phyloP scores from a whole-genome alignment of 352 stramenopile species.

The Phytopythium aichiense region DNA sequence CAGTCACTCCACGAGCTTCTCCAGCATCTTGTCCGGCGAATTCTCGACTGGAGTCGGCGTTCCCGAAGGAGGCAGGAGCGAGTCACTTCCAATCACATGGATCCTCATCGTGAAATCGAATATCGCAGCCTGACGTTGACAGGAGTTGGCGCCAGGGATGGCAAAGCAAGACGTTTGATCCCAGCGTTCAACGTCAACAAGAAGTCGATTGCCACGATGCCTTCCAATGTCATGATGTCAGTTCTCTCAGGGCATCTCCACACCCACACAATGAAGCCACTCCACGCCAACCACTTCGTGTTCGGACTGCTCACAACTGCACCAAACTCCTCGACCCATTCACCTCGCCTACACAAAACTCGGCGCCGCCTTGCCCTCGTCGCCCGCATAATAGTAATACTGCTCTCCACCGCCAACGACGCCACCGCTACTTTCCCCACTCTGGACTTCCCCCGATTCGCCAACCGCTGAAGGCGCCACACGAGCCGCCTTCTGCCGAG shows the following conservation, averaged over 20 bases:
- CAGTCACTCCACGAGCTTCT: background rate
- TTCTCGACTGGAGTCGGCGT: background rate
- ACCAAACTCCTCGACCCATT: background rate
- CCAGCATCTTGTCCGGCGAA: background rate
- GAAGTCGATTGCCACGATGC: too few species aligned
- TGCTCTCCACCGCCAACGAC: background rate
- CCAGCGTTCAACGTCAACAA: too few species aligned
- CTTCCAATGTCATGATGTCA: too few species aligned
- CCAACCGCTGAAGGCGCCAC: background rate
- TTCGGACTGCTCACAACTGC: too few species aligned
- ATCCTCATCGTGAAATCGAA: background rate
- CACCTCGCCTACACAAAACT: constrained; percentile 5
- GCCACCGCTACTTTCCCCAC: background rate
- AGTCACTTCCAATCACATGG: background rate
- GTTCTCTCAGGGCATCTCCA: too few species aligned
- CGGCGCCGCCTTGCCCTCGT: constrained; percentile 6
- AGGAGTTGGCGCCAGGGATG: too few species aligned
- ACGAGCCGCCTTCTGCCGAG: background rate
- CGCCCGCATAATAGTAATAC: constrained; percentile 8
- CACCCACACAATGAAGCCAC: too few species aligned
- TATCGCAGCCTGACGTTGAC: background rate
- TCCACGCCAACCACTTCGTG: too few species aligned
- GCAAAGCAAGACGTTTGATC: too few species aligned
- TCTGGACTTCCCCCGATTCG: background rate
- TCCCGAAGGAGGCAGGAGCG: too few species aligned